Percentiles rank a stretch among this genome's conserved stretches.
phyloP scores from a whole-genome alignment of 1,284 basidiomycete genomes.

The Thecaphora thlaspeos region DNA sequence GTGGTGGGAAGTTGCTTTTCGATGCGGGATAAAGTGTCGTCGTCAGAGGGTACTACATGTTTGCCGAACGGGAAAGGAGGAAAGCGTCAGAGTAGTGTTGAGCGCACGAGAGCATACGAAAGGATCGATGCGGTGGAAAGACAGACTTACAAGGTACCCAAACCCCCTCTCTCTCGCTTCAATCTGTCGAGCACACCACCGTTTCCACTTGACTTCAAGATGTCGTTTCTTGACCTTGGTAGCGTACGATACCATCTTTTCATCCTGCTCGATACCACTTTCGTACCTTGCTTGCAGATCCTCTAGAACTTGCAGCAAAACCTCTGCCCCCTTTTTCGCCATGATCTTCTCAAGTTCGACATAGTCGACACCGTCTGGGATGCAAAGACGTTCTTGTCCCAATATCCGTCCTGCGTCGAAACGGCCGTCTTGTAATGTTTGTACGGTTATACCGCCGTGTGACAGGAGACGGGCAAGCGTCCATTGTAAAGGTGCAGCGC shows the following conservation, averaged over 20 bases:
- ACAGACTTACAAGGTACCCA: conserved; percentile 27
- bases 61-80: no score
- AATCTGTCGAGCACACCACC: conserved; percentile 28
- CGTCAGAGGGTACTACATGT: conserved; percentile 22
- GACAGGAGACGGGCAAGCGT: conserved; percentile 61
- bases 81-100: no score
- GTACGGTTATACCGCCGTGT: conserved; percentile 41
- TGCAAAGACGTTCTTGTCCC: conserved; percentile 50
- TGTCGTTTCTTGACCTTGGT: conserved; percentile 35
- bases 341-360: conserved; percentile 65
- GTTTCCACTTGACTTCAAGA: conserved; percentile 29
- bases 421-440: conserved; percentile 30
- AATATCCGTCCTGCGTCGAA: conserved; percentile 43
- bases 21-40: conserved; percentile 15
- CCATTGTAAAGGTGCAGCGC: conserved; percentile 89
- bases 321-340: conserved; percentile 67
- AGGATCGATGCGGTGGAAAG: no score
- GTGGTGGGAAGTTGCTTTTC: conserved; percentile 1
- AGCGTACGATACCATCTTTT: conserved; percentile 18
- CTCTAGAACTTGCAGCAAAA: conserved; percentile 71
- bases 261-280: conserved; percentile 38
- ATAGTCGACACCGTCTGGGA: conserved; percentile 65
- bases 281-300: conserved; percentile 65
- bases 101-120: no score
- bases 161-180: conserved; percentile 42